A percentile compares a stretch with the other conserved stretches of the same genome.
phyloP scores from a whole-genome alignment of 2,329 filamentous ascomycete genomes.

The Aspergillus chevalieri region DNA sequence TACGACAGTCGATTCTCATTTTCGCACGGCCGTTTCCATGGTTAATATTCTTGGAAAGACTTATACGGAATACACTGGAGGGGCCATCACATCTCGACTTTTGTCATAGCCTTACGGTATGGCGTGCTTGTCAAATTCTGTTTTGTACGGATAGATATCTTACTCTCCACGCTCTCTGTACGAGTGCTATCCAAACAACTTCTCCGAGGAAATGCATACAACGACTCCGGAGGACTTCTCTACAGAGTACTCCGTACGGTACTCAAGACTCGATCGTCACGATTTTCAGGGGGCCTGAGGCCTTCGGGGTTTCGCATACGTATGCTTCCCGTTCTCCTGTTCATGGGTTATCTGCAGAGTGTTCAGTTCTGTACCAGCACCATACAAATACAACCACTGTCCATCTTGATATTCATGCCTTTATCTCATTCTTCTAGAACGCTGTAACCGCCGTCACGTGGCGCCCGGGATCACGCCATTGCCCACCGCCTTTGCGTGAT shows the following conservation, averaged over 20 bases:
- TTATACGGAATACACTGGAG: too few relatives aligned
- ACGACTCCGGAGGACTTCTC: not conserved
- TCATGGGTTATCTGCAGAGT: not conserved
- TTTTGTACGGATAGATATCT: too few relatives aligned
- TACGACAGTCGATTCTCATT: slow-evolving; percentile 3
- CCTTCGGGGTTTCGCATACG: not conserved
- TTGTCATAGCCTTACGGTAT: too few relatives aligned
- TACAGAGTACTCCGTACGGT: not conserved
- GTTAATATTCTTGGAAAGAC: too few relatives aligned
- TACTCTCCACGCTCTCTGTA: not conserved
- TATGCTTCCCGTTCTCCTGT: not conserved
- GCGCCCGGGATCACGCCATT: slow-evolving; percentile 18
- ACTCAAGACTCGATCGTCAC: slow-evolving; percentile 1
- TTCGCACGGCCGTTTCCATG: not conserved
- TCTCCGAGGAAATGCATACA: not conserved
- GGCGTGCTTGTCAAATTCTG: too few relatives aligned
- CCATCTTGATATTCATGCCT: too few relatives aligned
- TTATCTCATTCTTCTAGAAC: not conserved
- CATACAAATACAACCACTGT: too few relatives aligned
- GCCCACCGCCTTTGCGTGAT: slow-evolving; percentile 20
- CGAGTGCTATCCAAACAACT: too few relatives aligned
- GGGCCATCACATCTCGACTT: too few relatives aligned
- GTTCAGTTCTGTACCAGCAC: not conserved
- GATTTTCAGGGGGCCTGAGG: slow-evolving; percentile 18
- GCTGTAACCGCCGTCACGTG: not conserved